phyloP scores from a whole-genome alignment of 139 green algal species.

The Haematococcus lacustris region DNA sequence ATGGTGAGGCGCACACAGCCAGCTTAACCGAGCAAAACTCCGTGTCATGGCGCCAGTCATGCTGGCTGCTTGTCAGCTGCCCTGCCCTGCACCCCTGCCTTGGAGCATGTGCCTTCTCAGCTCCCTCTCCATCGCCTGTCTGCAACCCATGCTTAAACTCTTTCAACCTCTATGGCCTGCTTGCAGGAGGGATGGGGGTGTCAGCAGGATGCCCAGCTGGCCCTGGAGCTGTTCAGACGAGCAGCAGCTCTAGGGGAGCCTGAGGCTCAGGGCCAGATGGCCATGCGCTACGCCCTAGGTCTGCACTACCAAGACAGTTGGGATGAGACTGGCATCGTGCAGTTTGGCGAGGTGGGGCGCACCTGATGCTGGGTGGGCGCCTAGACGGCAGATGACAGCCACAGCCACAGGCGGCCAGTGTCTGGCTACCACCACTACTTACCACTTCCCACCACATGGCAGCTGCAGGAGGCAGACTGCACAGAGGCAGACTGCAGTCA shows the following conservation, averaged over 20 bases:
- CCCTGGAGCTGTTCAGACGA: constrained; percentile 52
- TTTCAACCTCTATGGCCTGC: too few species aligned
- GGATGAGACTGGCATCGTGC: constrained; percentile 10
- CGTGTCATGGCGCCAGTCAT: too few species aligned
- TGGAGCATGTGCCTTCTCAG: neutral
- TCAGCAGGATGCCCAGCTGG: constrained; percentile 39
- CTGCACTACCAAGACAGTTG: constrained; percentile 37
- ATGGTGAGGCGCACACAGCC: constrained; percentile 21
- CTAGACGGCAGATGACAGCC: neutral
- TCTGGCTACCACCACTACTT: too few species aligned
- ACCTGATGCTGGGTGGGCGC: neutral
- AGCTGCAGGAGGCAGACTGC: neutral
- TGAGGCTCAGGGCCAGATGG: constrained; percentile 66
- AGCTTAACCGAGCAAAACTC: too few species aligned
- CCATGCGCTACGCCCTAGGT: constrained; percentile 45
- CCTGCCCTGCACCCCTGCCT: neutral
- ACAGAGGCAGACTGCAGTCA: too few species aligned
- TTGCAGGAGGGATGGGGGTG: constrained; percentile 46
- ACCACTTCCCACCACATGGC: neutral
- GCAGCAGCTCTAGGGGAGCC: constrained; percentile 59
- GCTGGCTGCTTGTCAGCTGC: neutral
- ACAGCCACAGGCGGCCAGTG: too few species aligned
- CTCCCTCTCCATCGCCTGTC: neutral
- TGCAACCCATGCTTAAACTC: too few species aligned
- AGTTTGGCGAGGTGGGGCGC: constrained; percentile 27